A percentile compares a stretch with the other conserved stretches of the same genome.
Conservation (phyloP, 192 early-diverging fungal genomes). For the Podila epigama region DNA sequence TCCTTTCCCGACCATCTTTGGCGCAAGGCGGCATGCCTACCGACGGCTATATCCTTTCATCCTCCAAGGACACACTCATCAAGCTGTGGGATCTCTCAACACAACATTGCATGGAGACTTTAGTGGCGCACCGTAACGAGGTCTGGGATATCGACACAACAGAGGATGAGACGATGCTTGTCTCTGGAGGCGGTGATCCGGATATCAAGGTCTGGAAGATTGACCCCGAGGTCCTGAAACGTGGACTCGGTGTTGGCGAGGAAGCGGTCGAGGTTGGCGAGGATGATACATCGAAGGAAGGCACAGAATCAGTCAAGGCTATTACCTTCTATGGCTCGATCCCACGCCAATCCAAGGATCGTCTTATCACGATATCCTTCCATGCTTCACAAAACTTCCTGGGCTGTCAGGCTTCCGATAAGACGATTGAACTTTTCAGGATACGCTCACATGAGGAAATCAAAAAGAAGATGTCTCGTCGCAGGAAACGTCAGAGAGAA, state of each 20-base stretch:
- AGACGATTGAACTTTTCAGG: slow-evolving; percentile 84
- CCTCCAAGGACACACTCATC: slow-evolving; percentile 94
- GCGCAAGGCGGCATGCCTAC: slow-evolving; percentile 56
- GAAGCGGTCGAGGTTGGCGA: slow-evolving; percentile 52
- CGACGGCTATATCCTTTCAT: slow-evolving; percentile 80
- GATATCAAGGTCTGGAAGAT: slow-evolving; percentile 91
- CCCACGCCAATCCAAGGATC: slow-evolving; percentile 81
- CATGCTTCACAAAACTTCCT: slow-evolving; percentile 82
- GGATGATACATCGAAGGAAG: slow-evolving; percentile 31
- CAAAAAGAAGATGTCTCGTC: slow-evolving; percentile 81
- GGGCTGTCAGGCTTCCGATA: slow-evolving; percentile 82
- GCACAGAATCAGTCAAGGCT: slow-evolving; percentile 62
- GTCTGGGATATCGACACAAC: slow-evolving; percentile 88
- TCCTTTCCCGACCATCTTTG: slow-evolving; percentile 55
- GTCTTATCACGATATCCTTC: slow-evolving; percentile 79
- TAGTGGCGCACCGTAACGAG: slow-evolving; percentile 92
- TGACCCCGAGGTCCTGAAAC: slow-evolving; percentile 62
- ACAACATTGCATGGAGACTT: slow-evolving; percentile 93
- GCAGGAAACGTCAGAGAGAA: slow-evolving; percentile 78
- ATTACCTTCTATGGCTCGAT: slow-evolving; percentile 80
- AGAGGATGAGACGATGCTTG: slow-evolving; percentile 67
- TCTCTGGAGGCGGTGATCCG: slow-evolving; percentile 87
- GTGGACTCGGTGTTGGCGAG: slow-evolving; percentile 61
- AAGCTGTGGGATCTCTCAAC: slow-evolving; percentile 98
- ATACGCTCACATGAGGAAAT: slow-evolving; percentile 81